phyloP scores from a whole-genome alignment of 2,329 filamentous ascomycete genomes.

The Aspergillus clavatus region DNA sequence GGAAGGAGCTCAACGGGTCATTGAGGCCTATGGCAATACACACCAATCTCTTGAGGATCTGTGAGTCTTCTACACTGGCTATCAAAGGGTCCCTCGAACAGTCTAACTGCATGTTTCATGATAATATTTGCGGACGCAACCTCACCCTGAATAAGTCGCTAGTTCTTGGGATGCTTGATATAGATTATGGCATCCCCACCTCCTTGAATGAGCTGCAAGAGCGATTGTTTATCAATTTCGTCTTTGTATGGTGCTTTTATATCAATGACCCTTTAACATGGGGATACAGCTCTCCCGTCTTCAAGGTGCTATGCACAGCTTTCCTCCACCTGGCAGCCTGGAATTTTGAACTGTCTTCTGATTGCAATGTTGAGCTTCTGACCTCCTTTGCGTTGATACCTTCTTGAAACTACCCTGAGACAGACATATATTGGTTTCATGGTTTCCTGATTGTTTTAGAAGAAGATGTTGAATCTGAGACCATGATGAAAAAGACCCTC shows the following conservation, averaged over 20 bases:
- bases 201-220: constrained; percentile 25
- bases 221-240: constrained; percentile 20
- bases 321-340: constrained; percentile 21
- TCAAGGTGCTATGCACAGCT: constrained; percentile 15
- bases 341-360: constrained; percentile 18
- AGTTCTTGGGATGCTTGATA: constrained; percentile 10
- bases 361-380: constrained; percentile 14
- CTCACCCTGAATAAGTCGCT: not conserved
- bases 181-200: constrained; percentile 16
- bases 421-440: constrained; percentile 17
- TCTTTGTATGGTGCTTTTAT: constrained; percentile 22
- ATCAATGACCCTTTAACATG: constrained; percentile 22
- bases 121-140: not conserved
- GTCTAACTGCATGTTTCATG: not conserved
- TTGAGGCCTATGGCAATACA: constrained; percentile 1
- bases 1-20: constrained; percentile 2
- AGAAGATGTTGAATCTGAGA: constrained; percentile 6
- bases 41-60: constrained; percentile 3
- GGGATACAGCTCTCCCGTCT: constrained; percentile 14
- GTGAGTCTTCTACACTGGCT: not conserved
- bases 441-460: constrained; percentile 16
- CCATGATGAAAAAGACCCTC: constrained; percentile 8
- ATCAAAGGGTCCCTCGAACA: not conserved
- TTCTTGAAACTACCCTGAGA: constrained; percentile 8
- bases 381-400: constrained; percentile 5